Percentiles rank a stretch among this genome's conserved stretches.
phyloP scores from a whole-genome alignment of 768 basidiomycete species.

The Tylopilus rubrobrunneus region DNA sequence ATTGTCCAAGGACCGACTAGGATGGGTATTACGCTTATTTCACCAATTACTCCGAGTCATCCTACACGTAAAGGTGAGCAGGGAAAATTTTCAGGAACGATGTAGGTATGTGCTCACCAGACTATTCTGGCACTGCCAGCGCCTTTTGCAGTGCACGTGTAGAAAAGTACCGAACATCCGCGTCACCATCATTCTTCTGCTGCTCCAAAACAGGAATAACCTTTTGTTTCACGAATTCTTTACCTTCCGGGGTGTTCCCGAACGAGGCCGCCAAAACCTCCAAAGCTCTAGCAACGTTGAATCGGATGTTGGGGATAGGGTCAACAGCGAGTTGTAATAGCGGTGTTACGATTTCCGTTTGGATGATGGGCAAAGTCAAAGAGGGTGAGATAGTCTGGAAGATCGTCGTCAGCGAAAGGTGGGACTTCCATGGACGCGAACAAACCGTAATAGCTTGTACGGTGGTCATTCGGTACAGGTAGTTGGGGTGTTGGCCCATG shows the following conservation, averaged over 20 bases:
- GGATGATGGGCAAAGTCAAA: slow-evolving; percentile 78
- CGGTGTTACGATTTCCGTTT: slow-evolving; percentile 78
- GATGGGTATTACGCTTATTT: slow-evolving; percentile 31
- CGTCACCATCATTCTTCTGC: slow-evolving; percentile 64
- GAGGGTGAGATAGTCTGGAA: slow-evolving; percentile 93
- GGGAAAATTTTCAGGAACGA: neutral
- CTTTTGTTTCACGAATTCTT: slow-evolving; percentile 65
- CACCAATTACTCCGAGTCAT: slow-evolving; percentile 21
- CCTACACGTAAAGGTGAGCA: slow-evolving; percentile 10
- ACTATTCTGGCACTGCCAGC: slow-evolving; percentile 33
- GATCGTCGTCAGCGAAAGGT: slow-evolving; percentile 6
- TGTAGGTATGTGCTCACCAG: slow-evolving; percentile 28
- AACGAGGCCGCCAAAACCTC: slow-evolving; percentile 82
- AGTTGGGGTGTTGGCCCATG: slow-evolving; percentile 97
- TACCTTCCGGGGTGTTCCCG: slow-evolving; percentile 61
- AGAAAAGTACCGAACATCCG: slow-evolving; percentile 83
- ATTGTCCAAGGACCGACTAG: slow-evolving; percentile 19
- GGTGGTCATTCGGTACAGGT: slow-evolving; percentile 97
- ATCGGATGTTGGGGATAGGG: slow-evolving; percentile 97
- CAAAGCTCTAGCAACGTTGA: slow-evolving; percentile 95
- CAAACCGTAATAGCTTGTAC: slow-evolving; percentile 96
- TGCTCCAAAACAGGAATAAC: slow-evolving; percentile 83
- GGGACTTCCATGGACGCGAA: slow-evolving; percentile 1
- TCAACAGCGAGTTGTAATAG: slow-evolving; percentile 81
- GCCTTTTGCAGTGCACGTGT: slow-evolving; percentile 70